Evolutionary conservation across 202 grass and related monocot species (phyloP).

Genomic region (Cymbopogon flexuosus): DNA sequence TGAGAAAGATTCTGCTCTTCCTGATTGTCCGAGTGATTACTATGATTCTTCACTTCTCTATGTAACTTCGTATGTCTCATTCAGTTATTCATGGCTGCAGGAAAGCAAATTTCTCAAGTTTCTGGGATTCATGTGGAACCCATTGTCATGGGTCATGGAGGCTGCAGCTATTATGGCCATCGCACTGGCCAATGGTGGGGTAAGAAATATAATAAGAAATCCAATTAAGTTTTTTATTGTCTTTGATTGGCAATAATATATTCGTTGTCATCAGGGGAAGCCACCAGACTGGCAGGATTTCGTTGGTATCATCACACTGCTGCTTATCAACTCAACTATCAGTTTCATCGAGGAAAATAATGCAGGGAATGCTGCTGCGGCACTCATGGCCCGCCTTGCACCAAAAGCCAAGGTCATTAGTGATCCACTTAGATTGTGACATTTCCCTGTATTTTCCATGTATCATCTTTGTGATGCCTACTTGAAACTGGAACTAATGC

Average conservation of each 20-base stretch:
- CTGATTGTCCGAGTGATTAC: not conserved
- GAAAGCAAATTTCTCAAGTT: conserved; percentile 96
- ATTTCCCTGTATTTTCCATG: not conserved
- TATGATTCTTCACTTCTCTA: not conserved
- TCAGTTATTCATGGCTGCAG: conserved; percentile 37
- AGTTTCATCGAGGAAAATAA: conserved; percentile 99
- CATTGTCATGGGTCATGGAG: conserved; percentile 98
- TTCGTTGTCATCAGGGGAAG: conserved; percentile 54
- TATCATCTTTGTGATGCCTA: not conserved
- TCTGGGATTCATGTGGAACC: conserved; percentile 99
- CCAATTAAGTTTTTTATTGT: not conserved
- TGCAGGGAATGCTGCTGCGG: conserved; percentile 87
- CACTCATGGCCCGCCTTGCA: conserved; percentile 91
- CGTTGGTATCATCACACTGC: conserved; percentile 77
- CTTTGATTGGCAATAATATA: not conserved
- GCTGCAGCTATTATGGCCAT: conserved; percentile 96
- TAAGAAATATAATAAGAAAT: conserved; percentile 22
- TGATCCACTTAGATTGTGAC: not conserved
- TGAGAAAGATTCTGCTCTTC: not conserved
- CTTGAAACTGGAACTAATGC: conserved; percentile 1
- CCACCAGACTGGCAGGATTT: conserved; percentile 99
- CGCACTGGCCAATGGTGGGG: conserved; percentile 81
- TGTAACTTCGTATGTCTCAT: not conserved
- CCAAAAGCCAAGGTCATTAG: conserved; percentile 80
- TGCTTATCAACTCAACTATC: conserved; percentile 94